Evolutionary conservation across 352 stramenopile genomes (phyloP).

Genomic region (Phytopythium helicoides): DNA sequence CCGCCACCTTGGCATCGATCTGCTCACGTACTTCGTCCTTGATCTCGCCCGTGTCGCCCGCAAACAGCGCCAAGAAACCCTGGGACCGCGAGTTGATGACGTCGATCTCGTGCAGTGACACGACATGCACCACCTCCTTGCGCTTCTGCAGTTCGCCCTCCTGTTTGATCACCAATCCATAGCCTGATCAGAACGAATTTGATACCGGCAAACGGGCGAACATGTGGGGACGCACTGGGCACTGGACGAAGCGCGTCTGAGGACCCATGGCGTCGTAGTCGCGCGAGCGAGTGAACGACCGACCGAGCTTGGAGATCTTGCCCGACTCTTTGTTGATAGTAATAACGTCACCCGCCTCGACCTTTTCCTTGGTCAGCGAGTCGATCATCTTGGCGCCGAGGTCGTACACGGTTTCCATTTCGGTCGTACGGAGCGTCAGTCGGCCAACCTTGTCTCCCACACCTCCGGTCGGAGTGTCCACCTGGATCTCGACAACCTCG

Average conservation of each 20-base stretch:
- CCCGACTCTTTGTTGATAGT: constrained; percentile 99
- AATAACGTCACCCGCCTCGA: constrained; percentile 98
- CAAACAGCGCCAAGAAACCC: constrained; percentile 98
- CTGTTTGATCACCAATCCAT: background rate
- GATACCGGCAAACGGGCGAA: too few species aligned
- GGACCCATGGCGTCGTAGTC: constrained; percentile 99
- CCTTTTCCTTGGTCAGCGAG: constrained; percentile 97
- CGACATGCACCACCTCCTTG: constrained; percentile 97
- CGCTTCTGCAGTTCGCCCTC: constrained; percentile 99
- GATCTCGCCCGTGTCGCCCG: constrained; percentile 99
- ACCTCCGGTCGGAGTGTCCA: constrained; percentile 87
- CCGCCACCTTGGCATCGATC: constrained; percentile 98
- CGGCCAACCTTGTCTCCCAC: constrained; percentile 86
- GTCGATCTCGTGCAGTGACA: constrained; percentile 99
- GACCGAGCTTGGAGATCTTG: constrained; percentile 98
- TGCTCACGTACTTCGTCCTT: constrained; percentile 98
- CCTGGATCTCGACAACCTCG: constrained; percentile 99
- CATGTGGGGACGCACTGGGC: constrained; percentile 26
- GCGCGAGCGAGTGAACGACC: constrained; percentile 95
- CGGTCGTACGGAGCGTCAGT: constrained; percentile 98
- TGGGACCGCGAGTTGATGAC: constrained; percentile 99
- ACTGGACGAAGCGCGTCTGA: constrained; percentile 84
- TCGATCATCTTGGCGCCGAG: constrained; percentile 99
- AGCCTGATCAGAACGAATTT: background rate
- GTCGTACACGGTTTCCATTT: constrained; percentile 99